phyloP scores from a whole-genome alignment of 2,329 filamentous ascomycete species.

The Colletotrichum sansevieriae region DNA sequence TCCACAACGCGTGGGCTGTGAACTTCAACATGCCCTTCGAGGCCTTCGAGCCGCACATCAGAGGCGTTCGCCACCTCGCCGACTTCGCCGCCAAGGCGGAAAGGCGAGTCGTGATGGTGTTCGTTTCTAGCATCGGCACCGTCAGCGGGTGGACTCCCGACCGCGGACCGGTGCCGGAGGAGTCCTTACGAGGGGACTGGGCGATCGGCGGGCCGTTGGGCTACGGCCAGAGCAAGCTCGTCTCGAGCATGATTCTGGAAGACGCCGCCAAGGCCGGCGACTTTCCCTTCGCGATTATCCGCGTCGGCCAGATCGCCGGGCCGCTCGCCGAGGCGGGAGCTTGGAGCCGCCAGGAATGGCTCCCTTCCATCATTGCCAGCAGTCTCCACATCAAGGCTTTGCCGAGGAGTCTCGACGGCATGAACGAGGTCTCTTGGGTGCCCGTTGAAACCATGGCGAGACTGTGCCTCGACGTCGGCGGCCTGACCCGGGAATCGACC shows the following conservation, averaged over 20 bases:
- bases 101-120: constrained; percentile 27
- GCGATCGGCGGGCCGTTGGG: constrained; percentile 5
- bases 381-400: constrained; percentile 62
- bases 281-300: constrained; percentile 29
- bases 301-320: constrained; percentile 41
- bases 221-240: constrained; percentile 41
- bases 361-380: constrained; percentile 50
- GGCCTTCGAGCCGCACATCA: constrained; percentile 64
- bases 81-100: constrained; percentile 36
- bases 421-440: constrained; percentile 65
- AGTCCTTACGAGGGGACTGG: constrained; percentile 23
- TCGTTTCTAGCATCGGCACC: constrained; percentile 41
- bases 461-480: constrained; percentile 61
- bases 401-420: constrained; percentile 58
- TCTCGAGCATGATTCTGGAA: constrained; percentile 35
- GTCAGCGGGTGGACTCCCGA: constrained; percentile 26
- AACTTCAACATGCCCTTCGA: constrained; percentile 64
- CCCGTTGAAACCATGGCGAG: constrained; percentile 63
- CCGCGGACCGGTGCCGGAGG: constrained; percentile 27
- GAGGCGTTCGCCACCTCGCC: constrained; percentile 63
- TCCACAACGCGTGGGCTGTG: constrained; percentile 66
- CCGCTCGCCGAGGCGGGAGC: constrained; percentile 22
- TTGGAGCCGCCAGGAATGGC: constrained; percentile 41
- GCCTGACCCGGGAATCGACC: constrained; percentile 22
- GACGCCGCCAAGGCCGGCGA: constrained; percentile 32